These are phyloP conservation scores for Lichtheimia ramosa DNA, from an alignment of 371 early-diverging fungal species.

Conservation along the genomic window DNA sequence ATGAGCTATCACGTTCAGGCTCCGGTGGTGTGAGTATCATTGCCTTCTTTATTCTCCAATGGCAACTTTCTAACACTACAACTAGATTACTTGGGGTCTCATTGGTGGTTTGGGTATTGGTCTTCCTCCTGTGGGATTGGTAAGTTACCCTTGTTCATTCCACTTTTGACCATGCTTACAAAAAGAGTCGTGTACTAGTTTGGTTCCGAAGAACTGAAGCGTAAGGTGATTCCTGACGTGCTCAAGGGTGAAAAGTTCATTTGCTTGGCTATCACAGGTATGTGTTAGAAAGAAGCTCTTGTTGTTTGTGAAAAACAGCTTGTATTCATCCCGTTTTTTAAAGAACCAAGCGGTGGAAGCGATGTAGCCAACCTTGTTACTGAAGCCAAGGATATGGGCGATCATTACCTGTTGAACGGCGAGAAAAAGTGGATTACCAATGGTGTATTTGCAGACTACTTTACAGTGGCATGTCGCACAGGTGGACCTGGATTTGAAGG, in stretches of 20 bases:
- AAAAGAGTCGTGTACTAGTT: conserved; percentile 45
- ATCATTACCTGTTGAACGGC: conserved; percentile 73
- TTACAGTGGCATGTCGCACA: conserved; percentile 71
- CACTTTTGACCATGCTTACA: background rate
- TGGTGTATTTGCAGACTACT: conserved; percentile 81
- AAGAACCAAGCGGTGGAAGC: no score
- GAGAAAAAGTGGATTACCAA: conserved; percentile 91
- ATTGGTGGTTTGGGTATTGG: conserved; percentile 69
- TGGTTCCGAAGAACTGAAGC: conserved; percentile 59
- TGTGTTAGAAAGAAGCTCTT: no score
- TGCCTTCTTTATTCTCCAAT: background rate
- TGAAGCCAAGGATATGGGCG: conserved; percentile 66
- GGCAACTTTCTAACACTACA: background rate
- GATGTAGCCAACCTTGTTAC: conserved; percentile 83
- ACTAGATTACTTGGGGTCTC: conserved; percentile 40
- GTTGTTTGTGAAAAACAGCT: no score
- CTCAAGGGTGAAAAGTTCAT: conserved; percentile 65
- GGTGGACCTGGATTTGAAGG: conserved; percentile 86
- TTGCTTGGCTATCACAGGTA: conserved; percentile 69
- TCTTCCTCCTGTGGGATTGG: conserved; percentile 55
- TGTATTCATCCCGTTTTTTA: no score
- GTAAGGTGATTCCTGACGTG: conserved; percentile 58
- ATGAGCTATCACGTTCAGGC: conserved; percentile 83
- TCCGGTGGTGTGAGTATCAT: conserved; percentile 69
- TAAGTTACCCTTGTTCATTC: background rate